phyloP scores from a whole-genome alignment of 176 grass and related monocot genomes.

The Carex parvula region DNA sequence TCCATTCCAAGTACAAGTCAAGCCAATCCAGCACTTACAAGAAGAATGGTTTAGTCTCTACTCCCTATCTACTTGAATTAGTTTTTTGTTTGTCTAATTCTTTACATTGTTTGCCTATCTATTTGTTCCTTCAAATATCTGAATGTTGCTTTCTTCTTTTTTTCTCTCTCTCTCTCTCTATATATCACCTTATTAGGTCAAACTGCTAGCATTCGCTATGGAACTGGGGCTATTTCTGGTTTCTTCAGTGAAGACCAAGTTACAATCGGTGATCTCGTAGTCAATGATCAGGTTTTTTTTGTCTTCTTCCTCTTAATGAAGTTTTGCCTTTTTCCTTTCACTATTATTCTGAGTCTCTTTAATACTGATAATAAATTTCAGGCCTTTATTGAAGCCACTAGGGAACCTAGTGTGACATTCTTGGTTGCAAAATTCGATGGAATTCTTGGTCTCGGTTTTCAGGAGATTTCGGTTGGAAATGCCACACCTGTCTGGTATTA shows the following conservation, averaged over 20 bases:
- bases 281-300: conserved; percentile 62
- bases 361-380: conserved; percentile 21
- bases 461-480: conserved; percentile 92
- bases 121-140: conserved; percentile 10
- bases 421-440: conserved; percentile 90
- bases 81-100: not conserved
- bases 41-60: conserved; percentile 64
- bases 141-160: conserved; percentile 28
- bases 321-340: not conserved
- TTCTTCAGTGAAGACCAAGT: conserved; percentile 78
- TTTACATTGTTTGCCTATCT: not conserved
- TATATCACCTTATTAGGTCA: conserved; percentile 41
- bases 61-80: conserved; percentile 7
- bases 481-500: conserved; percentile 84
- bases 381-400: conserved; percentile 94
- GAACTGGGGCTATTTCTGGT: conserved; percentile 82
- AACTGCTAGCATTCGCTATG: conserved; percentile 79
- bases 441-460: conserved; percentile 89
- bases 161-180: not conserved
- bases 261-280: conserved; percentile 57
- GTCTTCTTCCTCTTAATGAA: not conserved
- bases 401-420: conserved; percentile 77
- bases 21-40: conserved; percentile 75
- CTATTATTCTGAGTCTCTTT: not conserved
- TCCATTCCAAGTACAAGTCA: conserved; percentile 86